Evolutionary conservation across 2,329 filamentous ascomycete species (phyloP), one percentile per base, ranked within the genome.

Genomic region (Penicillium psychrosexuale): DNA sequence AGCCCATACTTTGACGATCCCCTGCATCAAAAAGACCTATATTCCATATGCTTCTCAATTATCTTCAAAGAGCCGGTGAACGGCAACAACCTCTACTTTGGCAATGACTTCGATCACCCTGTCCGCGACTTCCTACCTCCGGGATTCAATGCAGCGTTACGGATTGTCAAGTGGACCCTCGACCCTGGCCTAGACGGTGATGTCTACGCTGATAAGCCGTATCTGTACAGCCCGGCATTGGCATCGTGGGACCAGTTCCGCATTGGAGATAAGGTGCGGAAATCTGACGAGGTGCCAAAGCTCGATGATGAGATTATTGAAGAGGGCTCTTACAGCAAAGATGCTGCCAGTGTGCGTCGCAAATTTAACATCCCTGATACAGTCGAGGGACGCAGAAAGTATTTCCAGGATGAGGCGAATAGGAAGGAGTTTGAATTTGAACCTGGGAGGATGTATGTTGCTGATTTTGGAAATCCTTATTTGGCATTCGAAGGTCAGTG

Each of bases 101-200:
- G 93, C 39, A 97, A 97, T 72, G 91, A 97, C 78, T 97, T 97
- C 70, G 92, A 96, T 68, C 84, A 89, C 47, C 90, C 94, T 0
- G 94, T 99, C 64, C 84, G 91, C 30, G 88, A 96, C 69, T 84
- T 86, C 15, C 79, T 99, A 2, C 93, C 94, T 0, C 90, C 90
- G 0, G 91, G 93, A 0, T 96, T 96, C 73, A 85, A 84, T 68
- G 87, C 90, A 9, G 92, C 91, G 0, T 85, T 97, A 73, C 86
- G 85, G 49, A 87, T 96, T 40, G 90, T 96, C 28, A 90, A 89
- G 64, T 95, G 90, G 88, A 89, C 86, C 77, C 88, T 97, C 46
- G 93, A 99, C 69, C 93, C 93, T 0, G 90, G 91, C 0, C 77
- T 99, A 0, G 91, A 97, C 8, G 92, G 91, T 9, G 92, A 99